Percentiles rank a stretch among this genome's conserved stretches.
Evolutionary conservation across 352 stramenopile genomes (phyloP).

Genomic region (Globisporangium cystogenes): DNA sequence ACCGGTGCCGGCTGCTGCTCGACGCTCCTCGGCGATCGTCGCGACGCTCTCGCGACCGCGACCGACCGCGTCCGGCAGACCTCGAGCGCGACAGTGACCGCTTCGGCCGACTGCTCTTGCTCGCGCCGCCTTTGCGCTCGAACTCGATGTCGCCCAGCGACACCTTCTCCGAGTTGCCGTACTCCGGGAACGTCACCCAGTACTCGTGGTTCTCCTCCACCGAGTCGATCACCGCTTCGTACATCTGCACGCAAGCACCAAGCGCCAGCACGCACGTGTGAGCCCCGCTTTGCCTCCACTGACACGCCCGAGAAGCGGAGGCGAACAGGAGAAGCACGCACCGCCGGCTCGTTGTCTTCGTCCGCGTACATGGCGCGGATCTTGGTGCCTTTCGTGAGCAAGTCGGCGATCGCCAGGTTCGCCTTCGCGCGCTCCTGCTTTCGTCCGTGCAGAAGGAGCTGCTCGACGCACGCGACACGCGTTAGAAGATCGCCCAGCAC

Average conservation of each 20-base stretch:
- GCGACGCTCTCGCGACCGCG: slow-evolving; percentile 28
- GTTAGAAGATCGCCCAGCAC: too few relatives aligned
- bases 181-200: slow-evolving; percentile 94
- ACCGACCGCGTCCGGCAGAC: slow-evolving; percentile 20
- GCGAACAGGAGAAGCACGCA: slow-evolving; percentile 16
- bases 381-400: slow-evolving; percentile 84
- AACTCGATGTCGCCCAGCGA: slow-evolving; percentile 94
- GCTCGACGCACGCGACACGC: slow-evolving; percentile 5
- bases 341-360: slow-evolving; percentile 91
- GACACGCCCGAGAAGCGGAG: background rate
- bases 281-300: too few relatives aligned
- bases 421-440: slow-evolving; percentile 60
- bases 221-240: slow-evolving; percentile 94
- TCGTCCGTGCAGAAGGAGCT: slow-evolving; percentile 72
- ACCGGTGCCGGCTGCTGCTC: slow-evolving; percentile 19
- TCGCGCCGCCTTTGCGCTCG: slow-evolving; percentile 24
- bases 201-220: slow-evolving; percentile 82
- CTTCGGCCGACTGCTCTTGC: slow-evolving; percentile 1
- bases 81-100: slow-evolving; percentile 29
- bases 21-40: slow-evolving; percentile 18
- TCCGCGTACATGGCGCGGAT: slow-evolving; percentile 94
- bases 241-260: slow-evolving; percentile 62
- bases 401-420: slow-evolving; percentile 67
- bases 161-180: slow-evolving; percentile 95
- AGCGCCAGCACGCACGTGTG: background rate